Base-by-base conservation (phyloP, 768 basidiomycete genomes). In the Neoboletus subvelutipes region DNA sequence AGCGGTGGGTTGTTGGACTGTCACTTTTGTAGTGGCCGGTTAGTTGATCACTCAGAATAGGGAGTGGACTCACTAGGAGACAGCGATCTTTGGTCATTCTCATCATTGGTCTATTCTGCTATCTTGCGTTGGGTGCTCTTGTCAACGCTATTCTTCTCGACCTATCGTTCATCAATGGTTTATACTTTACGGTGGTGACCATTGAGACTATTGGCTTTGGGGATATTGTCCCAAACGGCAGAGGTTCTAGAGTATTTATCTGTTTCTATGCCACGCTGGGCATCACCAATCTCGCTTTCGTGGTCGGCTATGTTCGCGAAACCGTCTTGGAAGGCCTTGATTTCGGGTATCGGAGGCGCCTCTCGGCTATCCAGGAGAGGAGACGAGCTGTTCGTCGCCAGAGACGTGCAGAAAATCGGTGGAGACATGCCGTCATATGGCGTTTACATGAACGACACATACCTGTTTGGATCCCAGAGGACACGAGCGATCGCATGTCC, bases 61-160 rank as follows among this genome's bases (percentile, higher is more conserved):
- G 87, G 5, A 91, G 88, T 60, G 92, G 92, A 1, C 73, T 94
- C 37, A 94, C 91, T 0, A 80, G 81, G 24, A 91, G 85, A 65
- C 92, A 94, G 63, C 82, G 91, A 5, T 82, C 85, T 1, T 80
- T 94, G n/a, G 82, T 88, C 33, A 86, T 94, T 56, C 81, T 89
- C 36, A 83, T 88, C 55, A 94, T 94, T 62, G 67, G 86, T 17
- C 74, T 94, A 1, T 77, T 94, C 24, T 76, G 77, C 56, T 93
- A 91, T 67, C 77, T 93, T 57, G 88, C 86, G 0, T 64, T 94
- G 11, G 92, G 92, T 5, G 82, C 86, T 0, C 75, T 90, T 15
- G 71, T 83, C 48, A 80, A 83, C 65, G 74, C 82, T 1, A 69
- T 83, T 55, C 69, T 86, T 43, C 64, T 76, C 24, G 52, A 78